Percentiles rank a stretch among this genome's conserved stretches.
phyloP scores from a whole-genome alignment of 2,329 filamentous ascomycete genomes.

The Talaromyces sp. region DNA sequence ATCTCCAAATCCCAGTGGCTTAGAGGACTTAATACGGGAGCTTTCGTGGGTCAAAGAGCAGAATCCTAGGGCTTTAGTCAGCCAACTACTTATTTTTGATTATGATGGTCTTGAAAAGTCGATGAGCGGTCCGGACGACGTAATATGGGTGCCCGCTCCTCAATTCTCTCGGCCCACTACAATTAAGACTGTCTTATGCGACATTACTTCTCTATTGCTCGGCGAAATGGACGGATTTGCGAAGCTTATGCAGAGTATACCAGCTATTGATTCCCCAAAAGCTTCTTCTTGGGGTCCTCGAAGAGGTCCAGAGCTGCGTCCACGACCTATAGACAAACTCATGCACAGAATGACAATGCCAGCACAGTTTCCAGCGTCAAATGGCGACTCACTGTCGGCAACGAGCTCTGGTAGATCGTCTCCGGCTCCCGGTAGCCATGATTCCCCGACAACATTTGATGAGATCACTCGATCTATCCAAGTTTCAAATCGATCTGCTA shows the following conservation, averaged over 20 bases:
- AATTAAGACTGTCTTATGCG: constrained; percentile 75
- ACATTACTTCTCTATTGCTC: constrained; percentile 69
- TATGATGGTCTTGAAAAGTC: constrained; percentile 57
- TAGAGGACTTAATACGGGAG: constrained; percentile 54
- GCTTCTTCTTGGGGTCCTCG: constrained; percentile 42
- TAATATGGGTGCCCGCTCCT: constrained; percentile 66
- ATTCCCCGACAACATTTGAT: constrained; percentile 54
- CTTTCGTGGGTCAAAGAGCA: constrained; percentile 67
- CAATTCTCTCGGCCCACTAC: constrained; percentile 71
- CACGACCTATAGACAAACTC: constrained; percentile 53
- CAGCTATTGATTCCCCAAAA: constrained; percentile 73
- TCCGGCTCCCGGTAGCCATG: constrained; percentile 36
- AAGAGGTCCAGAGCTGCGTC: constrained; percentile 51
- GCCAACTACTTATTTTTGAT: constrained; percentile 79
- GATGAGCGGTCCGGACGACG: constrained; percentile 58
- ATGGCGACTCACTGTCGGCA: constrained; percentile 35
- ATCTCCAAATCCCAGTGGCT: constrained; percentile 36
- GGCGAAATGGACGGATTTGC: constrained; percentile 73
- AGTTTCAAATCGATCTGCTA: constrained; percentile 36
- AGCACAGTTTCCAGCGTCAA: constrained; percentile 50
- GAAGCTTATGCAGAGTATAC: constrained; percentile 68
- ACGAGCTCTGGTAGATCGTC: constrained; percentile 35
- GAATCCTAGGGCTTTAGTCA: constrained; percentile 72
- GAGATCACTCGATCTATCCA: constrained; percentile 48
- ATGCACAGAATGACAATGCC: constrained; percentile 80